Evolutionary conservation across 2,329 filamentous ascomycete species (phyloP).

Genomic region (Sporothrix euskadiensis): DNA sequence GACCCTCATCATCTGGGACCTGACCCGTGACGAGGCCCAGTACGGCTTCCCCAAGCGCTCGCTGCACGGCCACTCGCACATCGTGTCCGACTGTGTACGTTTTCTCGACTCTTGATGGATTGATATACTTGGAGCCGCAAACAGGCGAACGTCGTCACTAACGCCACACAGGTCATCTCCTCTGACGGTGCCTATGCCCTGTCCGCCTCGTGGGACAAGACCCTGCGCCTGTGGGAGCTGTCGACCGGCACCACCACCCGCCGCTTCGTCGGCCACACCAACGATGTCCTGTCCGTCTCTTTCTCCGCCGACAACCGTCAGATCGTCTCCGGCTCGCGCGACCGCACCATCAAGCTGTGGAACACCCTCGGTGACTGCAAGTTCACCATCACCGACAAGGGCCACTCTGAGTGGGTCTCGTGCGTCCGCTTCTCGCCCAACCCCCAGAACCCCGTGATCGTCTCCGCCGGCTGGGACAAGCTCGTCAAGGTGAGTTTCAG

Average conservation of each 20-base stretch:
- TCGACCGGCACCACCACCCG: conserved; percentile 95
- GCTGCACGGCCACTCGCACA: conserved; percentile 98
- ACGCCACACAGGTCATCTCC: conserved; percentile 77
- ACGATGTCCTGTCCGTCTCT: conserved; percentile 98
- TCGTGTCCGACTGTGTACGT: conserved; percentile 99
- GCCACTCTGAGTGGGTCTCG: conserved; percentile 99
- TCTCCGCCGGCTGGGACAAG: conserved; percentile 99
- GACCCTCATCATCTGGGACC: conserved; percentile 99
- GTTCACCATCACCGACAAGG: conserved; percentile 99
- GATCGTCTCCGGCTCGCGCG: conserved; percentile 98
- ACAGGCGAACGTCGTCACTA: neutral
- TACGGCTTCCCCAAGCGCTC: conserved; percentile 99
- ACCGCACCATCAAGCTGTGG: conserved; percentile 99
- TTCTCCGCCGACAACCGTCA: conserved; percentile 99
- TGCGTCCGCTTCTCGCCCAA: conserved; percentile 99
- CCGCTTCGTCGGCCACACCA: conserved; percentile 98
- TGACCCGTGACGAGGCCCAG: conserved; percentile 95
- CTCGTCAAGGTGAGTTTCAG: conserved; percentile 88
- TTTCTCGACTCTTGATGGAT: neutral
- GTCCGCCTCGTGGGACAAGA: conserved; percentile 99
- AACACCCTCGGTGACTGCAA: conserved; percentile 99
- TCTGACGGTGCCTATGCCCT: conserved; percentile 99
- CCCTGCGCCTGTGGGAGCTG: conserved; percentile 98
- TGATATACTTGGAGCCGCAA: no score
- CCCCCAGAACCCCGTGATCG: conserved; percentile 99